These are phyloP conservation scores for Hylodesmum podocarpum DNA, from an alignment of 306 rosid species.

Conservation along the genomic window DNA sequence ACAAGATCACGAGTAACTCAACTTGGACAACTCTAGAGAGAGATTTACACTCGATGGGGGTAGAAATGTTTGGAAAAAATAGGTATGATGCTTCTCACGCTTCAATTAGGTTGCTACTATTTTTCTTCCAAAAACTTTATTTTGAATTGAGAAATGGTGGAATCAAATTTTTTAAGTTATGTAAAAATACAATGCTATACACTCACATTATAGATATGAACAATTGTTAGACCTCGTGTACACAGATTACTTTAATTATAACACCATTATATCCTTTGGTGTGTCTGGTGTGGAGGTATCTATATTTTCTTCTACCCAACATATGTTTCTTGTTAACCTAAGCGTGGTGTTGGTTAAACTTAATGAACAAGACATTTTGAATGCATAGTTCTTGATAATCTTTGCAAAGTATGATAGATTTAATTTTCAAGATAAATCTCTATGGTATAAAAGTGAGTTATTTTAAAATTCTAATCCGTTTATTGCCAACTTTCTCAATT, in stretches of 20 bases:
- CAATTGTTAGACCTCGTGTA: not conserved
- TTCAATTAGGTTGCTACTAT: not conserved
- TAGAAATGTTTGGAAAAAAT: slow-evolving; percentile 87
- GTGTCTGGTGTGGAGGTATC: not conserved
- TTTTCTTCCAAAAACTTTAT: not conserved
- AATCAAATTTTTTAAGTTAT: not conserved
- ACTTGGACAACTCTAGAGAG: slow-evolving; percentile 77
- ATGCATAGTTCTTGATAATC: too few relatives aligned
- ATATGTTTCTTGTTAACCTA: too few relatives aligned
- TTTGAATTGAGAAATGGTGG: not conserved
- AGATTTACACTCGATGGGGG: slow-evolving; percentile 72
- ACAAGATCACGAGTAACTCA: slow-evolving; percentile 30
- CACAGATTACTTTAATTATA: not conserved
- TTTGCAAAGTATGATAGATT: not conserved
- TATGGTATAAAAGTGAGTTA: too few relatives aligned
- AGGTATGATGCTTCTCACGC: slow-evolving; percentile 48
- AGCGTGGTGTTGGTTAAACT: too few relatives aligned
- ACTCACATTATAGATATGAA: not conserved
- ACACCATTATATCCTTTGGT: not conserved
- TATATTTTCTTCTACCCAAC: too few relatives aligned
- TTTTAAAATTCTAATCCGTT: not conserved
- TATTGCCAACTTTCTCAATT: not conserved
- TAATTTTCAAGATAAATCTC: not conserved
- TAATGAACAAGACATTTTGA: too few relatives aligned
- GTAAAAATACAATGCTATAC: not conserved